Conservation (phyloP, 1,284 basidiomycete species). For the Irpex rosettiformis region DNA sequence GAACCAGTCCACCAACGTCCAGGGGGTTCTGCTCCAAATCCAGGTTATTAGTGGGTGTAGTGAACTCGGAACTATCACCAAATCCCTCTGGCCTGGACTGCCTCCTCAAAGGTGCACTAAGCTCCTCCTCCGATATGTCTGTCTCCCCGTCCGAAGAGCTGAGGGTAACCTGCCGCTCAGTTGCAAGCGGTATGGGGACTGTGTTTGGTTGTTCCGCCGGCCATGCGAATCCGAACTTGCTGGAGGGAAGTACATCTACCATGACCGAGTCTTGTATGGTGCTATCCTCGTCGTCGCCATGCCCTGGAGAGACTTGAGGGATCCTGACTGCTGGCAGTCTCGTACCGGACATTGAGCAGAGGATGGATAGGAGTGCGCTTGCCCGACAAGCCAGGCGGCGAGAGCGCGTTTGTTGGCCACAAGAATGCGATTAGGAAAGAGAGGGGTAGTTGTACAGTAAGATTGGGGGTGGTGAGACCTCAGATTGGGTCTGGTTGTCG, state of each 20-base stretch:
- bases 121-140: conserved; percentile 43
- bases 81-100: conserved; percentile 24
- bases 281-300: conserved; percentile 27
- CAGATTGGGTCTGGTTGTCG: conserved; percentile 1
- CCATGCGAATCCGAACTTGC: conserved; percentile 51
- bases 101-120: conserved; percentile 22
- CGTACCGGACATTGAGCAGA: conserved; percentile 27
- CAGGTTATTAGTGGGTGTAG: conserved; percentile 33
- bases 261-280: conserved; percentile 32
- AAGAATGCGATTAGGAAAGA: not conserved
- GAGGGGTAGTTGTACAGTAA: not conserved
- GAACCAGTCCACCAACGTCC: conserved; percentile 25
- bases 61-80: conserved; percentile 27
- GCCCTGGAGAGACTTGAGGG: conserved; percentile 28
- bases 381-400: conserved; percentile 12
- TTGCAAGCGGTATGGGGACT: conserved; percentile 28
- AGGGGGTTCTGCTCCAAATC: conserved; percentile 32
- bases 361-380: conserved; percentile 9
- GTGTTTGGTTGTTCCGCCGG: conserved; percentile 38
- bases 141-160: conserved; percentile 51
- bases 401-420: conserved; percentile 3
- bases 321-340: conserved; percentile 36
- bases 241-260: conserved; percentile 38
- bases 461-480: not conserved
- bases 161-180: conserved; percentile 35